Evolutionary conservation across 1,284 basidiomycete genomes (phyloP), one percentile per base, ranked within the genome.

Genomic region (Sphagnurus paluster): DNA sequence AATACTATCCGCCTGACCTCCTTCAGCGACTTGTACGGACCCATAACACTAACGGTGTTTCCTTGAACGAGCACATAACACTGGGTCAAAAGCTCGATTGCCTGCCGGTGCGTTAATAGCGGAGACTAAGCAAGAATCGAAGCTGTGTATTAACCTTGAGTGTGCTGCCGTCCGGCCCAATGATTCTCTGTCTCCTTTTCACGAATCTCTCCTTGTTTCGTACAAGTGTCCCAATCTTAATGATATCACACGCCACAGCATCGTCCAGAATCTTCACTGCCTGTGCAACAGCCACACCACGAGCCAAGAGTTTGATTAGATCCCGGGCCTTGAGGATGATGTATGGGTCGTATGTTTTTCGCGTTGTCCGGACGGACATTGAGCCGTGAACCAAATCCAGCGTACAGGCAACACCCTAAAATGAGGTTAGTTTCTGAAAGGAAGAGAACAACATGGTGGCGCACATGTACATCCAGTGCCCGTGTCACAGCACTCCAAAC

Each of bases 1-100:
- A 98, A 69, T 21, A 99, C 83, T 57, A 99, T 98, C 49, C 95
- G 70, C 46, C 97, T 80, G 3, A 99, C 96, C 65, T 98, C 95
- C 66, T 98, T 99, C 30, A 99, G 72, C 0, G 90, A 87, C 65
- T 96, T 98, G 72, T 90, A 93, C 0, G 90, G 85, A 1, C 97
- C 97, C 95, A 99, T 99, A 2, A 93, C 93, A 36, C 93, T 92
- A 45, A 99, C 97, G 0, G 97, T 99, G 66, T 85, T 98, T 49
- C 97, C 97, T 74, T 99, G 97, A 0, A 99, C 96, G 19, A 99
- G 79, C 6, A 99, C 91, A 63, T 99, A 99, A 63, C 96, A 98
- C 57, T 92, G 87, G 2, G 97, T 99, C 44, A 99, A 73, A 10
- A 99, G 79, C 60, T 99, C 97, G 56, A 99, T 98, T 1, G 97